Conservation (phyloP, 768 basidiomycete genomes). For the Lactarius hatsudake region DNA sequence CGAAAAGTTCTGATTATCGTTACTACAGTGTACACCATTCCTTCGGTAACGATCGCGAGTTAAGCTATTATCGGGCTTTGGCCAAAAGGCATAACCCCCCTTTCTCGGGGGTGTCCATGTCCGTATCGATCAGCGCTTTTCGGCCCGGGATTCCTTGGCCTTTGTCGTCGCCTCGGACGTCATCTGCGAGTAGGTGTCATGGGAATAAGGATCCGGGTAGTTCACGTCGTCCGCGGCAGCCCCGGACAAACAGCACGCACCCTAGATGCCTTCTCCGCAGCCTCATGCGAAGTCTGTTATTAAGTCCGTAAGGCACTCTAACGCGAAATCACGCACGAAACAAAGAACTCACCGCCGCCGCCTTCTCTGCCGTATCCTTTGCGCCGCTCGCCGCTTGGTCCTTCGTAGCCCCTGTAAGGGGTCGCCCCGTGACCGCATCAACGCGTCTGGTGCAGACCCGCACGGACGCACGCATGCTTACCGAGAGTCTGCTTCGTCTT, state of each 20-base stretch:
- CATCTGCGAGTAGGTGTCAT: not conserved
- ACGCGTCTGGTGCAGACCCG: too few relatives aligned
- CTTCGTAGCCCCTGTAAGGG: slow-evolving; percentile 13
- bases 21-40: not conserved
- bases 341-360: slow-evolving; percentile 4
- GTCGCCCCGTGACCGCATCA: not conserved
- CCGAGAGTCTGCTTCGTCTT: slow-evolving; percentile 23
- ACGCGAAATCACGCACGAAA: not conserved
- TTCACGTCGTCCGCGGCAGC: not conserved
- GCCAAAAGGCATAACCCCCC: not conserved
- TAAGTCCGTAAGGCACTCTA: not conserved
- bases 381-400: slow-evolving; percentile 1
- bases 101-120: not conserved
- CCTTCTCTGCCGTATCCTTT: slow-evolving; percentile 4
- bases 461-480: not conserved
- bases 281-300: slow-evolving; percentile 1
- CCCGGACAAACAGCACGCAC: slow-evolving; percentile 1
- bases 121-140: slow-evolving; percentile 5
- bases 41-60: not conserved
- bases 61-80: not conserved
- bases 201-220: not conserved
- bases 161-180: slow-evolving; percentile 16
- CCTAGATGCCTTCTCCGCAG: slow-evolving; percentile 14
- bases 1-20: not conserved
- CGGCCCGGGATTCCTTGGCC: not conserved